A percentile compares a stretch with the other conserved stretches of the same genome.
These are phyloP conservation scores for Seiridium unicorne DNA, from an alignment of 2,329 filamentous ascomycete species.

Conservation along the genomic window DNA sequence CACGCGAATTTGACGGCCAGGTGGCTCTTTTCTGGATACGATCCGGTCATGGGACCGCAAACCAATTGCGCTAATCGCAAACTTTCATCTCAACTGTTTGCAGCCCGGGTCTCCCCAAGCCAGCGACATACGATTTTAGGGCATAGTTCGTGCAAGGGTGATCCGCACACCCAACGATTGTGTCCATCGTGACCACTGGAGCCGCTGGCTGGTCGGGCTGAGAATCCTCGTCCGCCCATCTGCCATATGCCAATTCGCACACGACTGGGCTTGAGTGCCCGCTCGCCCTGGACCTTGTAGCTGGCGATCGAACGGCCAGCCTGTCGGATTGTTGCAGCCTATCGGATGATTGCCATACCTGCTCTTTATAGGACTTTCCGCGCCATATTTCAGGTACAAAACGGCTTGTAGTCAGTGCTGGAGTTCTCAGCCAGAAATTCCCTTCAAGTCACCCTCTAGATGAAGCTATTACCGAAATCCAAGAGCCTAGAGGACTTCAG, in stretches of 20 bases:
- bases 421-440: no score
- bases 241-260: neutral
- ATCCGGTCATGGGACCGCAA: slow-evolving; percentile 7
- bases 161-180: neutral
- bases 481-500: no score
- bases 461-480: no score
- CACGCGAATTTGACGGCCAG: slow-evolving; percentile 4
- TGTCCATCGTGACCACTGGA: neutral
- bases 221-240: neutral
- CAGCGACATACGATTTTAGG: neutral
- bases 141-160: neutral
- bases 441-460: no score
- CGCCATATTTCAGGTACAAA: no score
- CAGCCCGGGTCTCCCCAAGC: neutral
- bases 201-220: neutral
- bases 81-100: neutral
- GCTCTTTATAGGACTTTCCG: no score
- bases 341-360: no score
- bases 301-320: no score
- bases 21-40: slow-evolving; percentile 10
- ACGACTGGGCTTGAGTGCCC: neutral
- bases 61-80: slow-evolving; percentile 5
- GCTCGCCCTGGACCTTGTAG: neutral
- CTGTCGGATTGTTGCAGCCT: no score
- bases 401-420: no score